Base-by-base conservation (phyloP, 495 filamentous ascomycete genomes). In the Lasiosphaeria ovina region DNA sequence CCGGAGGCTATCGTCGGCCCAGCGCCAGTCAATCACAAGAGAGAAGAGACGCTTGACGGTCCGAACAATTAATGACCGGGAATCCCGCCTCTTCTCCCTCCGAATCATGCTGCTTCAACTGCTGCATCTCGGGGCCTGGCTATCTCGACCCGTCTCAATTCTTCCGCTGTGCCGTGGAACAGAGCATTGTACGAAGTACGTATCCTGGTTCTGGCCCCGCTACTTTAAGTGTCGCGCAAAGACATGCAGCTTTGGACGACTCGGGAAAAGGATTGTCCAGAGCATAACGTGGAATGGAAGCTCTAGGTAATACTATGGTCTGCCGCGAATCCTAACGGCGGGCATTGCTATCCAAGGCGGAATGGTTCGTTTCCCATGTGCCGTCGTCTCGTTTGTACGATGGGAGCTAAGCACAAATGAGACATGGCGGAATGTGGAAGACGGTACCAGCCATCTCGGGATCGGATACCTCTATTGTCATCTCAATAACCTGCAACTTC, bases 1-100 rank as follows among this genome's bases (percentile, higher is more conserved):
- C 5, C 12, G 42, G 3, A 45, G 56, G 56, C 24, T 58, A 58
- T 51, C 34, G n/a, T 58, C 56, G 56, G 56, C 56, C 56, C 47
- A 58, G 17, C 31, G 42, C 24, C 12, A 6, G 1, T 16, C 32
- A 8, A n/a, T 34, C n/a, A 44, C 14, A 34, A 31, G 44, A 48
- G 49, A 57, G 6, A 45, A 16, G 36, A 2, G 44, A 47, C 16
- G 12, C 44, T n/a, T 7, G 44, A n/a, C 12, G 6, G 5, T 14
- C 4, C 6, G 16, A 14, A n/a, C 44, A 11, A n/a, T 14, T 47
- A 14, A 14, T 47, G 44, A n/a, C 44, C 44, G 5, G 16, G 44
- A 47, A 14, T 47, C 12, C 44, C 44, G 44, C 44, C 44, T 47
- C 11, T 47, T 47, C 8, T 47, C 16, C 44, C 16, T n/a, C 44